phyloP scores from a whole-genome alignment of 495 filamentous ascomycete genomes.

The Mycothermus thermophilus region DNA sequence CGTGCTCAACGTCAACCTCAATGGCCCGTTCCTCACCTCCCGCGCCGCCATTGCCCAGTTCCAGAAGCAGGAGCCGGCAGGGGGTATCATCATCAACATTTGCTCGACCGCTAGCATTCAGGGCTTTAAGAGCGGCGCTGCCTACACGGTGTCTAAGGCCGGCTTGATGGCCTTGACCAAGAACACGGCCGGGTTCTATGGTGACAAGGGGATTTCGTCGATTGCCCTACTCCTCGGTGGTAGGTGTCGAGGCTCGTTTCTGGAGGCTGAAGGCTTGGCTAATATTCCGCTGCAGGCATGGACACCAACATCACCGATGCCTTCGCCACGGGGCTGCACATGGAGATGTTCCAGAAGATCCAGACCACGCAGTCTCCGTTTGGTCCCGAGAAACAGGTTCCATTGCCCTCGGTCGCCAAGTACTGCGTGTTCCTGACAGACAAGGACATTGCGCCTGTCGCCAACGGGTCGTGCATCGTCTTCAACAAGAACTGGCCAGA shows the following conservation, averaged over 20 bases:
- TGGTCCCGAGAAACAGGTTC: conserved; percentile 10
- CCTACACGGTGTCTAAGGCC: conserved; percentile 43
- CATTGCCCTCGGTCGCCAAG: conserved; percentile 24
- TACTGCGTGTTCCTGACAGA: conserved; percentile 30
- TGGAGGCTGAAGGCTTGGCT: no score
- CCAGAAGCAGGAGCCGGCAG: conserved; percentile 19
- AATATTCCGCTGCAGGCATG: no score
- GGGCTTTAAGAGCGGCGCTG: conserved; percentile 30
- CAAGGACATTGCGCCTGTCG: conserved; percentile 18
- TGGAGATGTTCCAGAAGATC: conserved; percentile 27
- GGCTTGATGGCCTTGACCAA: conserved; percentile 47
- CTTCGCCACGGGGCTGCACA: conserved; percentile 30
- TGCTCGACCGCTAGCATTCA: conserved; percentile 23
- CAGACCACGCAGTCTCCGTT: conserved; percentile 13
- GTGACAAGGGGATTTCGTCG: conserved; percentile 40
- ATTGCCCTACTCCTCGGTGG: conserved; percentile 43
- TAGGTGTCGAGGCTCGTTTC: no score
- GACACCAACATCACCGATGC: conserved; percentile 41
- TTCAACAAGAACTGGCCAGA: conserved; percentile 30
- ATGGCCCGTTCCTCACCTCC: conserved; percentile 40
- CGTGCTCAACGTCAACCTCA: conserved; percentile 46
- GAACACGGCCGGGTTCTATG: conserved; percentile 47
- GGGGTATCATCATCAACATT: conserved; percentile 37
- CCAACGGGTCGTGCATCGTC: conserved; percentile 25
- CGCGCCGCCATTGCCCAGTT: conserved; percentile 38